Conservation (phyloP, 257 asterid genomes). For the Nicotiana sylvestris region DNA sequence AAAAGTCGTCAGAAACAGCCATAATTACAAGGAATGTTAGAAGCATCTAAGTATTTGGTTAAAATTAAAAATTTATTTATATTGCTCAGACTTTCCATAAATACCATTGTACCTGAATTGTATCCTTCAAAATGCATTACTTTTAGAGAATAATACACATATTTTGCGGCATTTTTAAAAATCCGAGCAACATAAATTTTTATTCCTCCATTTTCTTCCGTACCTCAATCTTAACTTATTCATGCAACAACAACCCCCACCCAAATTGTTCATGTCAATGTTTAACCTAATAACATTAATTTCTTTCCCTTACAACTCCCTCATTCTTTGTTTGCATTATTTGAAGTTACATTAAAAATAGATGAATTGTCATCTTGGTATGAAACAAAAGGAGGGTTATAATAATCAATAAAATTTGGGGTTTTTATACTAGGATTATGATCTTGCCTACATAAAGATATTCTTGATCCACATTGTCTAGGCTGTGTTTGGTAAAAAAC, state of each 20-base stretch:
- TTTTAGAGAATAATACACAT: too few species aligned
- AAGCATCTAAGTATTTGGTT: not conserved
- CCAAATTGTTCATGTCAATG: not conserved
- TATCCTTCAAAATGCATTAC: too few species aligned
- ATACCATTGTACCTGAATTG: too few species aligned
- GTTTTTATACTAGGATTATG: constrained; percentile 4
- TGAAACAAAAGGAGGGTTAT: constrained; percentile 26
- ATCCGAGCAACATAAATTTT: too few species aligned
- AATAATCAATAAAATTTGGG: constrained; percentile 36
- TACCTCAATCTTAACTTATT: not conserved
- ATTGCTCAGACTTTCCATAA: too few species aligned
- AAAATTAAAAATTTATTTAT: too few species aligned
- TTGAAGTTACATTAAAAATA: constrained; percentile 52
- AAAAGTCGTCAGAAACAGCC: too few species aligned
- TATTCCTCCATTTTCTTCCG: too few species aligned
- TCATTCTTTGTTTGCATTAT: constrained; percentile 59
- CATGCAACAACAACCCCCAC: not conserved
- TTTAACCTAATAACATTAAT: constrained; percentile 4
- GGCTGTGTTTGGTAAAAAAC: constrained; percentile 95
- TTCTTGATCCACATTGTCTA: constrained; percentile 49
- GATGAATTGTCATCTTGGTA: constrained; percentile 34
- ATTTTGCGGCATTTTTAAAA: too few species aligned
- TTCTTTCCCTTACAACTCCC: not conserved
- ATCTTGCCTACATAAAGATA: not conserved
- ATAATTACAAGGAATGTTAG: not conserved